Evolutionary conservation across 164 flowering plant genomes (phyloP).

Genomic region (Stephania japonica): DNA sequence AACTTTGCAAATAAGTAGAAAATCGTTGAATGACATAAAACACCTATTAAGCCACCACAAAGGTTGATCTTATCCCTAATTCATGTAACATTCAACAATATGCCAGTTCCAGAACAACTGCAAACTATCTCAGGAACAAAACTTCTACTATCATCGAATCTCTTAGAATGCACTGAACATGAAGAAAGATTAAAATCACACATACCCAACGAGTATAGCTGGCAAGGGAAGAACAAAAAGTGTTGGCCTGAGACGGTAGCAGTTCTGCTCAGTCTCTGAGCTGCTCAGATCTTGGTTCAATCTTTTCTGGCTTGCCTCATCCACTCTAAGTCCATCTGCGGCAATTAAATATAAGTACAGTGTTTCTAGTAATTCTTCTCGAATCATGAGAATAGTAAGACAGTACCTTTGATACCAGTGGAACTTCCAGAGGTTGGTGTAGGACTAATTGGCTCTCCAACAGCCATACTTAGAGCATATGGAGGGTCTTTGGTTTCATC

Average conservation of each 20-base stretch:
- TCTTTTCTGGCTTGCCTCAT: constrained; percentile 57
- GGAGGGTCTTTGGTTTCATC: constrained; percentile 72
- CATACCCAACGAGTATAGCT: constrained; percentile 96
- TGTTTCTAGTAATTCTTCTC: not conserved
- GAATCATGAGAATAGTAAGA: not conserved
- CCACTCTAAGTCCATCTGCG: constrained; percentile 52
- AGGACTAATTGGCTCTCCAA: constrained; percentile 72
- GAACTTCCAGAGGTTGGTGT: constrained; percentile 51
- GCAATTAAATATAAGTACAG: constrained; percentile 5
- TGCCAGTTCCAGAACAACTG: not conserved
- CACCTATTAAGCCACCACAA: not conserved
- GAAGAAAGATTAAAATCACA: not conserved
- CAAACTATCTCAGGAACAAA: not conserved
- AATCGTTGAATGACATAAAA: not conserved
- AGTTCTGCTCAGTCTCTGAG: constrained; percentile 56
- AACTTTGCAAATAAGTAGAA: not conserved
- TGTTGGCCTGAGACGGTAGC: constrained; percentile 53
- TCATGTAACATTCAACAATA: constrained; percentile 3
- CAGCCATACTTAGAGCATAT: constrained; percentile 34
- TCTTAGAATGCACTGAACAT: not conserved
- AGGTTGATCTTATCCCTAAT: not conserved
- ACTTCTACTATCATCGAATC: not conserved
- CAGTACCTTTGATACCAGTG: constrained; percentile 59
- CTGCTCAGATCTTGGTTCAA: constrained; percentile 40
- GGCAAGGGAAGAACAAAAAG: constrained; percentile 72